Evolutionary conservation across 2,329 filamentous ascomycete species (phyloP), one percentile per base, ranked within the genome.

Genomic region (Colletotrichum caudatum): DNA sequence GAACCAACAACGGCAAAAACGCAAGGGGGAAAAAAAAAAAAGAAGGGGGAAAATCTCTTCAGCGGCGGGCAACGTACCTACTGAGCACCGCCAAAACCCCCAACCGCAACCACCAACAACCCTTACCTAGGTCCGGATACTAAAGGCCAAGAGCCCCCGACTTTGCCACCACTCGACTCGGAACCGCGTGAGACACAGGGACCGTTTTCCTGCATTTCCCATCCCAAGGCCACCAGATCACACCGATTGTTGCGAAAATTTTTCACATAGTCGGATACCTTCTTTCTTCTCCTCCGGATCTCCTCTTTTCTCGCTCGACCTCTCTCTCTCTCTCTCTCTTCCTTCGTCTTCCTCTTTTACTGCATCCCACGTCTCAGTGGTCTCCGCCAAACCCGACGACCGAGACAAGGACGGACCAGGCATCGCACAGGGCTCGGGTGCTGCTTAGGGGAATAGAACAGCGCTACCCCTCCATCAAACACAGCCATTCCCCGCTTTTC

Each of bases 301-400:
- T 20, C 60, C 29, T 37, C 66, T 64, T 59, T 59, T 37, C 44
- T 29, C 58, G 58, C 64, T 44, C 41, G 35, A 11, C 6, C 5
- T 2, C n/a, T 29, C 48, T 26, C 14, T 51, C 23, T 51, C 23
- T 29, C 33, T 53, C 58, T 58, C 29, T 18, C 3, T 29, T 29
- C 29, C 29, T 29, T 29, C 29, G 29, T 29, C 33, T 53, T 51
- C 53, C 29, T 18, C 35, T 59, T 41, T 63, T 35, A 57, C 37
- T 63, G 37, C 39, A 26, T 59, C 39, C 56, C 26, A 37, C 23
- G 37, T 44, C 26, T 48, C 39, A 35, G 33, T 35, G 57, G 33
- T 56, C 61, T 50, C 50, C 71, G 70, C 70, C 70, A 72, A 71
- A 70, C 65, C 65, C 65, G 69, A 69, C 68, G 68, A 54, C 58